Base-by-base conservation (phyloP, 352 stramenopile species). In the Phytophthora hybrid region DNA sequence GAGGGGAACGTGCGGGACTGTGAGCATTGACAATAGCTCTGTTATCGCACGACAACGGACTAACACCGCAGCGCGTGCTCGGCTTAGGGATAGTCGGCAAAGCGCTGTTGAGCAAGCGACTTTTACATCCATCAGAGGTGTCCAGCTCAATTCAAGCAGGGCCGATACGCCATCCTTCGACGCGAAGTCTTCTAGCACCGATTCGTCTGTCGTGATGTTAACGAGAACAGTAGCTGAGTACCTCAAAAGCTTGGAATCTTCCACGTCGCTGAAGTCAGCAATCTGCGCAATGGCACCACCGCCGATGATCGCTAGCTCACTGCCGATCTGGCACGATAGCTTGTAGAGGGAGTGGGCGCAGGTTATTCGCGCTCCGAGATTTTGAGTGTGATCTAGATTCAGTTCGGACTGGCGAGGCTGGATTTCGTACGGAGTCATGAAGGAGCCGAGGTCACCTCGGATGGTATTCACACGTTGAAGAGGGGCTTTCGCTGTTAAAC, bases 291-390 rank as follows among this genome's bases (percentile, higher is more conserved):
- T 90, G 0, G 89, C 89, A 0, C 84, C 87, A n/a, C 84, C 84
- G 1, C 76, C 39, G 31, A 95, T 89, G 64, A 95, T 93, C 5
- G 81, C 73, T 5, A 82, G 46, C 34, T 95, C 89, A 14, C 63
- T 81, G 1, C 78, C 81, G 7, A 29, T 9, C 58, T 93, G 85
- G 16, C 88, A 93, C 4, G 87, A 95, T 0, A 95, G 69, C 54
- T 95, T 95, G 77, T 93, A 95, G 1, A 95, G 72, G 10, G 89
- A 95, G 19, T 82, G 77, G 1, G 85, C 87, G 60, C 89, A 95
- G n/a, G 79, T 87, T 2, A 91, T 57, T 8, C 87, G 78, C 0
- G 83, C 85, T 26, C 85, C 84, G 1, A 92, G 29, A 63, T 95
- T 93, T 9, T 86, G 37, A 0, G 73, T 60, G 10, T 61, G 19